phyloP scores from a whole-genome alignment of 345 rosid genomes.

The thale cress (Arabidopsis thaliana) region DNA sequence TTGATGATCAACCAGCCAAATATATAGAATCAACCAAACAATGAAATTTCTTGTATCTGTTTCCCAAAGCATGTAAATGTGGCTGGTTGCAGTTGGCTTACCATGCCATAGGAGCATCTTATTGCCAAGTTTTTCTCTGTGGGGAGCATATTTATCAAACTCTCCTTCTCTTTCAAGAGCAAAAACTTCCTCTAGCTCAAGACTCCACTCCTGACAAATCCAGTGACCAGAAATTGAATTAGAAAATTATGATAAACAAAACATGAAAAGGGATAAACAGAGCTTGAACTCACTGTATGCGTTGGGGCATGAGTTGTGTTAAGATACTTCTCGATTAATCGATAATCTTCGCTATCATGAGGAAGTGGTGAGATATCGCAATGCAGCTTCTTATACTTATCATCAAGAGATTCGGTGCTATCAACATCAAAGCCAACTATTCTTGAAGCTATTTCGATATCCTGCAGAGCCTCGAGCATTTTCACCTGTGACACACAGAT shows the following conservation, averaged over 20 bases:
- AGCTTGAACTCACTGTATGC: slow-evolving; percentile 64
- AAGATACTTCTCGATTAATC: slow-evolving; percentile 77
- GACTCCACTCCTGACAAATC: slow-evolving; percentile 75
- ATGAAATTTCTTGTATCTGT: background rate
- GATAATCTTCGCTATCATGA: slow-evolving; percentile 83
- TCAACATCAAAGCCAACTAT: slow-evolving; percentile 92
- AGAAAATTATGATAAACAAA: slow-evolving; percentile 14
- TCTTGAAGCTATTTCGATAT: slow-evolving; percentile 96
- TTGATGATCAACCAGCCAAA: slow-evolving; percentile 10
- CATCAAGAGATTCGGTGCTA: slow-evolving; percentile 79
- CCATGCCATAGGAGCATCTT: slow-evolving; percentile 98
- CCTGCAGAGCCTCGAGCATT: slow-evolving; percentile 98
- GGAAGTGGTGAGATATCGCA: slow-evolving; percentile 77
- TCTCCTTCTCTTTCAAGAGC: slow-evolving; percentile 93
- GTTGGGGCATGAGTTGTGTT: slow-evolving; percentile 91
- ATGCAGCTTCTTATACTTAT: slow-evolving; percentile 71
- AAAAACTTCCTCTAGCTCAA: slow-evolving; percentile 91
- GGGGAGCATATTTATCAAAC: slow-evolving; percentile 77
- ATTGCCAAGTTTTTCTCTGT: slow-evolving; percentile 69
- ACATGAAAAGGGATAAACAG: background rate
- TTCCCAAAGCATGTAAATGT: slow-evolving; percentile 8
- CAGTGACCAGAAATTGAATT: slow-evolving; percentile 12
- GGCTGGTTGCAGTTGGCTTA: slow-evolving; percentile 44
- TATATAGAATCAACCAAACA: slow-evolving; percentile 4
- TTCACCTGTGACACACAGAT: slow-evolving; percentile 64